Base-by-base conservation (phyloP, 2,329 filamentous ascomycete species). In the Ophiocordyceps robertsii region DNA sequence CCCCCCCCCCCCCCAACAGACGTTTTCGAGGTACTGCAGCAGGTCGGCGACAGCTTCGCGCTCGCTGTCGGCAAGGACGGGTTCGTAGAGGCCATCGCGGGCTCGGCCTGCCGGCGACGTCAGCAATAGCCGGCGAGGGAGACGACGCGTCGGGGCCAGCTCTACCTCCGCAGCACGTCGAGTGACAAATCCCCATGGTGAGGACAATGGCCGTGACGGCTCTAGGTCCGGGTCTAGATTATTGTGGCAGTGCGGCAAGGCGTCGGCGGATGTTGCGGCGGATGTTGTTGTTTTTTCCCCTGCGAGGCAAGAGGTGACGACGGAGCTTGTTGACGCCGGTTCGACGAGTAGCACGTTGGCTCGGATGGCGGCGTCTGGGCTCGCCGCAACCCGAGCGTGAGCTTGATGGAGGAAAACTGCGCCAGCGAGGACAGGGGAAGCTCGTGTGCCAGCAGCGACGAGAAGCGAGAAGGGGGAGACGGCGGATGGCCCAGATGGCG, bases 31-130 rank as follows among this genome's bases (percentile, higher is more conserved):
- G 63, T 94, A 96, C 61, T 90, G 85, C 16, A 98, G 72, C 46
- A 98, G 72, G 61, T 98, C 92, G 51, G 92, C 89, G 43, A 98
- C 92, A 43, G 92, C 92, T 69, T 96, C 92, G 56, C 92, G 80
- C 68, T 98, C 92, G 67, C 84, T 94, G 60, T 98, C 92, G 55
- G 89, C 89, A 48, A 98, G 76, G 44, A 92, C 84, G 41, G 84
- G 82, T 62, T 92, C 85, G 62, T 90, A 89, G 50, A 87, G 73
- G 51, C 80, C 81, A 73, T 90, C 84, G 63, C 81, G 81, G 63
- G 82, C 77, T 66, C 81, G 83, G 58, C 80, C 84, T 84, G 38
- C 44, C 45, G 38, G 29, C 44, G 43, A 45, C 44, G 56, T 65
- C 49, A 65, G 59, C 49, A 49, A 29, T 12, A 17, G 16, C 17